These are phyloP conservation scores for Schwanniomyces sp. DNA, from an alignment of 805 yeast genomes.

Conservation along the genomic window DNA sequence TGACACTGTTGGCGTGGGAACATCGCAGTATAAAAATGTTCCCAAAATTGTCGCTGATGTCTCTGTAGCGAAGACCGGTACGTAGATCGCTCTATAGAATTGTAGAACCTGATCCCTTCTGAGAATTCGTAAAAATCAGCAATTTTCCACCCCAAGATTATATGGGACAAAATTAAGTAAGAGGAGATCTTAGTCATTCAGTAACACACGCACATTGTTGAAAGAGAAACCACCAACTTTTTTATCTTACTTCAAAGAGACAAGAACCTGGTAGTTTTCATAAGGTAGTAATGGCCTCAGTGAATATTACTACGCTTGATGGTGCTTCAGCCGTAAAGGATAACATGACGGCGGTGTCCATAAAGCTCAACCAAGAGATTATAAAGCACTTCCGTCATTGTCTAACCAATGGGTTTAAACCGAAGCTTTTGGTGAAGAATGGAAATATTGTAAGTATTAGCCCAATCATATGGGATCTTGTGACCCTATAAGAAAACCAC, in stretches of 20 bases:
- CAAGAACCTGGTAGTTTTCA: not conserved
- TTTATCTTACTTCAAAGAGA: not conserved
- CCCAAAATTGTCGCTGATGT: not conserved
- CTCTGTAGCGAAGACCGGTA: not conserved
- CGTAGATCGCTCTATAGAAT: not conserved
- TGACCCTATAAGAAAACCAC: not conserved
- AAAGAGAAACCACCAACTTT: not conserved
- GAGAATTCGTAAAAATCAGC: not conserved
- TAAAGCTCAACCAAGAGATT: conserved; percentile 28
- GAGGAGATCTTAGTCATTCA: conserved; percentile 1
- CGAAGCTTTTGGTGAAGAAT: conserved; percentile 36
- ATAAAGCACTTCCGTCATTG: conserved; percentile 21
- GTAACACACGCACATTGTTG: not conserved
- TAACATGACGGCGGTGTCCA: conserved; percentile 18
- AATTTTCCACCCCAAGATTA: not conserved
- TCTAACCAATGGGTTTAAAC: conserved; percentile 13
- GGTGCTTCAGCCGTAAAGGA: not conserved
- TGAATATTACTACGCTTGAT: not conserved
- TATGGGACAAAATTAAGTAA: not conserved
- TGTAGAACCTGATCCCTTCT: conserved; percentile 1
- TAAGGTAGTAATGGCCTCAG: not conserved
- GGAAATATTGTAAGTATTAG: conserved; percentile 31
- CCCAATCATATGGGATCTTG: not conserved
- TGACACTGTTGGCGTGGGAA: not conserved
- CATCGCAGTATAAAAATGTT: not conserved